Conservation (phyloP, 192 early-diverging fungal genomes). For the Mortierella hygrophila region DNA sequence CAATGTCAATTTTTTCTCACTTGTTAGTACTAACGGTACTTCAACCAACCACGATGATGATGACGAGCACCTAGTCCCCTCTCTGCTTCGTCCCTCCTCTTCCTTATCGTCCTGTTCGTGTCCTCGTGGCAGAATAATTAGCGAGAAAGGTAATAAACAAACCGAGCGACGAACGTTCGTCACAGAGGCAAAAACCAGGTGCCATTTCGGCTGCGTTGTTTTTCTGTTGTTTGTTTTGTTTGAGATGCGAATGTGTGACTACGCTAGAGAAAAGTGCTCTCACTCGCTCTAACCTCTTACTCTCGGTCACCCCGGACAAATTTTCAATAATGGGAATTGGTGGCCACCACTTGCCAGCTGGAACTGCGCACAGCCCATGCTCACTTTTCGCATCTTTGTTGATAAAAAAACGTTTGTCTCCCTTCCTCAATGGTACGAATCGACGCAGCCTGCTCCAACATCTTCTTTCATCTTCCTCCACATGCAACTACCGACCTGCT, state of each 20-base stretch:
- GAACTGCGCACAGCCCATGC: conserved; percentile 3
- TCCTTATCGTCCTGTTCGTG: background rate
- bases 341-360: background rate
- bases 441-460: background rate
- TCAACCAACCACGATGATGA: no score
- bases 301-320: background rate
- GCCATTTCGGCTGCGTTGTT: background rate
- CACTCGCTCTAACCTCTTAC: background rate
- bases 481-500: background rate
- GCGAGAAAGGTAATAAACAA: background rate
- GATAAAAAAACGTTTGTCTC: no score
- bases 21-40: no score
- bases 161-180: no score
- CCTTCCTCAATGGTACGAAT: background rate
- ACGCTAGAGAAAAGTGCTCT: background rate
- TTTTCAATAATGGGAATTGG: background rate
- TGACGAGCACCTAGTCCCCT: no score
- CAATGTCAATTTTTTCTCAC: background rate
- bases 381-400: background rate
- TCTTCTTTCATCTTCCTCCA: background rate
- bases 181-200: background rate
- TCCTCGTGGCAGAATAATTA: background rate
- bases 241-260: background rate
- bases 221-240: background rate
- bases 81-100: background rate